Conservation (phyloP, 306 rosid genomes). For the Cicer arietinum region DNA sequence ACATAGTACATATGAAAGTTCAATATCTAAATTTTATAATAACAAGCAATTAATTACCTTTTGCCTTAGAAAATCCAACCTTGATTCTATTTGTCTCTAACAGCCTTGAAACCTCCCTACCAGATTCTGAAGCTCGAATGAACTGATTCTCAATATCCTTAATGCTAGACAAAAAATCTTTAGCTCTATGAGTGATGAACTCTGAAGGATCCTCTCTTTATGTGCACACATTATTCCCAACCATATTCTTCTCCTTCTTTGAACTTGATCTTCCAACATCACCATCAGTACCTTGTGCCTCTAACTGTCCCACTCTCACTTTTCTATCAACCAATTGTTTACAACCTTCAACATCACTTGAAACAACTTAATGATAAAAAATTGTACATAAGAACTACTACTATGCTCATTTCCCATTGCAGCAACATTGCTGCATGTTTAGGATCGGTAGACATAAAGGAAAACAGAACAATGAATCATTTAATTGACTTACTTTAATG, state of each 20-base stretch:
- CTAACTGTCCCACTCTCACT: slow-evolving; percentile 45
- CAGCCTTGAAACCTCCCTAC: slow-evolving; percentile 82
- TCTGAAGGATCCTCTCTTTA: slow-evolving; percentile 98
- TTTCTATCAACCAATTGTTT: slow-evolving; percentile 42
- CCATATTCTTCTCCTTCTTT: slow-evolving; percentile 49
- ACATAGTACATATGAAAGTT: slow-evolving; percentile 10
- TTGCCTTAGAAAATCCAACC: slow-evolving; percentile 81
- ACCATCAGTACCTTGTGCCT: slow-evolving; percentile 30
- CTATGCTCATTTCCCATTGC: slow-evolving; percentile 37
- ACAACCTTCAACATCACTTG: slow-evolving; percentile 47
- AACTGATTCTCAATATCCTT: slow-evolving; percentile 89
- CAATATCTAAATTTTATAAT: slow-evolving; percentile 5
- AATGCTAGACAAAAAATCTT: slow-evolving; percentile 87
- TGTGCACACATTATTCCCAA: slow-evolving; percentile 57
- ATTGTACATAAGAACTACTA: slow-evolving; percentile 10
- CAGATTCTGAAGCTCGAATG: slow-evolving; percentile 86
- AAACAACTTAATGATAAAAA: slow-evolving; percentile 33
- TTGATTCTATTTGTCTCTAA: slow-evolving; percentile 86
- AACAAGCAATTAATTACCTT: slow-evolving; percentile 59
- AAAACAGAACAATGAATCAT: not conserved
- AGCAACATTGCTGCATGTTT: not conserved
- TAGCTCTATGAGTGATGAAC: slow-evolving; percentile 95
- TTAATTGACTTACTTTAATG: slow-evolving; percentile 5
- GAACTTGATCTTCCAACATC: slow-evolving; percentile 54
- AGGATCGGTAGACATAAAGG: not conserved